Base-by-base conservation (phyloP, 371 early-diverging fungal species). In the Mortierella sp. region DNA sequence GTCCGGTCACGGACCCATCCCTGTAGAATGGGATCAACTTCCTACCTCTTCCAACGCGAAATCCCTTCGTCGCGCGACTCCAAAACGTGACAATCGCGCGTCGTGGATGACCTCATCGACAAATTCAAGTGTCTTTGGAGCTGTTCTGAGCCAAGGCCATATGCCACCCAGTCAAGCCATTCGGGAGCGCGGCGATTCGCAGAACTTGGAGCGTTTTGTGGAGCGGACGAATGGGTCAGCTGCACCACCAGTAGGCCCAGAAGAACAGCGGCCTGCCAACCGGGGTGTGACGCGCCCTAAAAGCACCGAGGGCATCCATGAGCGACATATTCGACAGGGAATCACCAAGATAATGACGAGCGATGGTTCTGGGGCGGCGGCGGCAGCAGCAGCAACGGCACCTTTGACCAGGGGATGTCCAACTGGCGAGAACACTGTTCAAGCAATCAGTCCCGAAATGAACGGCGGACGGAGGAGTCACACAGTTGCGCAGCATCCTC, bases 71-170 rank as follows among this genome's bases (percentile, higher is more conserved):
- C 76, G 86, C 69, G 81, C 82, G 4, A 69, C 73, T 1, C 74
- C 55, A 10, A 81, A 74, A 50, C 78, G 78, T 4, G 79, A 81
- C 46, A 37, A 79, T 34, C 81, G 86, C 16, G 82, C 79, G 5
- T 86, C 86, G 0, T 86, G 86, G 86, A 81, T 78, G 81, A 81
- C 86, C 0, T 86, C 86, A 13, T 86, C 86, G 14, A 77, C 79
- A 0, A 81, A 50, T 28, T 86, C 86, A 2, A 81, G 79, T 1
- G 57, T 76, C 57, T 86, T 81, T 79, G 86, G 86, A 21, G 86
- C 86, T 5, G 55, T 86, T 13, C 43, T 86, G 19, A 86, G 77
- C 24, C 79, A 86, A 28, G 79, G 74, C 14, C 86, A 86, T 50
- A 51, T 81, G 31, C 74, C 86, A 0, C 86, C 86, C 0, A 79